A percentile compares a stretch with the other conserved stretches of the same genome.
Evolutionary conservation across 164 flowering plant species (phyloP).

Genomic region (Chimonanthus salicifolius): DNA sequence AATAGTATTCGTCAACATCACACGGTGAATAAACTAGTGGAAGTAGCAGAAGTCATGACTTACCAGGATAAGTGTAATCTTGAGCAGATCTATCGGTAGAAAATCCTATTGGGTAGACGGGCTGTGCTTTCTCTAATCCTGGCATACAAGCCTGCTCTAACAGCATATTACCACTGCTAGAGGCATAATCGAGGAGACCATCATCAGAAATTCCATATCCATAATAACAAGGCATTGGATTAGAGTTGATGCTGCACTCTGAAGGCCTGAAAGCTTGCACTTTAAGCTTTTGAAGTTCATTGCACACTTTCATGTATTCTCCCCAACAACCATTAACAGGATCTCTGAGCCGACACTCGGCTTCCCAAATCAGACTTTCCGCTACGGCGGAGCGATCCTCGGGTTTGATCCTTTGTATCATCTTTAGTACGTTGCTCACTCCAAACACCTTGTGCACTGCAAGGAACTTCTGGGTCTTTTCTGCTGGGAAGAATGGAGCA

Average conservation of each 20-base stretch:
- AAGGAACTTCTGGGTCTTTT: constrained; percentile 37
- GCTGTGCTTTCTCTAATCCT: no score
- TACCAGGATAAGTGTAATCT: not conserved
- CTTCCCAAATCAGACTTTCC: not conserved
- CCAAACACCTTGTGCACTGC: constrained; percentile 75
- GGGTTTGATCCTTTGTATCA: constrained; percentile 19
- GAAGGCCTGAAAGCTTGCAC: not conserved
- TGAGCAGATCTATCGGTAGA: not conserved
- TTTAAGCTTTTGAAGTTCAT: not conserved
- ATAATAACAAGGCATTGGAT: no score
- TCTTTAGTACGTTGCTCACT: constrained; percentile 59
- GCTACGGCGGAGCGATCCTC: not conserved
- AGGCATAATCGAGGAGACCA: no score
- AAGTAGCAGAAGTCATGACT: not conserved
- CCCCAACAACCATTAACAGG: not conserved
- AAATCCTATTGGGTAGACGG: no score
- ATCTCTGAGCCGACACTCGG: not conserved
- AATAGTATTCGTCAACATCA: no score
- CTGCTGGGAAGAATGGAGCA: constrained; percentile 58
- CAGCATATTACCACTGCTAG: no score
- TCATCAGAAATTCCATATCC: no score
- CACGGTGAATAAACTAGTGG: no score
- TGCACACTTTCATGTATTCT: not conserved
- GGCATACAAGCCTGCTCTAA: no score
- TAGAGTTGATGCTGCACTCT: not conserved